Evolutionary conservation across 169 alveolate species (phyloP).

Genomic region (Ichthyophthirius multifiliis): DNA sequence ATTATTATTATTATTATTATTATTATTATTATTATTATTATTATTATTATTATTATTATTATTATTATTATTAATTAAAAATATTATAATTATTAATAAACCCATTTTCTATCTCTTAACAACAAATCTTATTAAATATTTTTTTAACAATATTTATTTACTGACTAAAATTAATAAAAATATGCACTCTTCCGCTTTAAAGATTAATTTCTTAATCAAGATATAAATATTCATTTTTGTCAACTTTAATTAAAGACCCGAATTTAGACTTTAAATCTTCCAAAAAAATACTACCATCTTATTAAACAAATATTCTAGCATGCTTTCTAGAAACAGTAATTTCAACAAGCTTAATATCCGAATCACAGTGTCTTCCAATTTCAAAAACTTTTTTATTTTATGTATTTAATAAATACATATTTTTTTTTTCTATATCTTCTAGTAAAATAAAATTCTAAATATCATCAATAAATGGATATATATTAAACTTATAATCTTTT

Average conservation of each 20-base stretch:
- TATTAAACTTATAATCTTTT: neutral
- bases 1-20: too few species aligned
- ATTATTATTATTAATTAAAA: too few species aligned
- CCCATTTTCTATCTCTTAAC: too few species aligned
- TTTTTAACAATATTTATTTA: too few species aligned
- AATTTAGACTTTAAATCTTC: neutral
- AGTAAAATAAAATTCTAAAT: neutral
- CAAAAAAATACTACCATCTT: neutral
- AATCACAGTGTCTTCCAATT: neutral
- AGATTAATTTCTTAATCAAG: too few species aligned
- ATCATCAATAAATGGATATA: neutral
- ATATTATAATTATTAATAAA: too few species aligned
- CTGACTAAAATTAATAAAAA: too few species aligned
- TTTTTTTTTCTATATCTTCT: neutral
- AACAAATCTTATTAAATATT: too few species aligned
- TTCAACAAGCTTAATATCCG: neutral
- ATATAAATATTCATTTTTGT: too few species aligned
- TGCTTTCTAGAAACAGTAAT: constrained; percentile 6
- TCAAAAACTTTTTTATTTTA: neutral
- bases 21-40: too few species aligned
- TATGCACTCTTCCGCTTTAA: too few species aligned
- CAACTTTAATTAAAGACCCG: neutral
- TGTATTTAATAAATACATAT: neutral
- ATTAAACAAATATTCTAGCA: neutral
- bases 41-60: too few species aligned